Percentiles rank a stretch among this genome's conserved stretches.
phyloP scores from a whole-genome alignment of 2,329 filamentous ascomycete genomes.

The Diplodia scrobiculata region DNA sequence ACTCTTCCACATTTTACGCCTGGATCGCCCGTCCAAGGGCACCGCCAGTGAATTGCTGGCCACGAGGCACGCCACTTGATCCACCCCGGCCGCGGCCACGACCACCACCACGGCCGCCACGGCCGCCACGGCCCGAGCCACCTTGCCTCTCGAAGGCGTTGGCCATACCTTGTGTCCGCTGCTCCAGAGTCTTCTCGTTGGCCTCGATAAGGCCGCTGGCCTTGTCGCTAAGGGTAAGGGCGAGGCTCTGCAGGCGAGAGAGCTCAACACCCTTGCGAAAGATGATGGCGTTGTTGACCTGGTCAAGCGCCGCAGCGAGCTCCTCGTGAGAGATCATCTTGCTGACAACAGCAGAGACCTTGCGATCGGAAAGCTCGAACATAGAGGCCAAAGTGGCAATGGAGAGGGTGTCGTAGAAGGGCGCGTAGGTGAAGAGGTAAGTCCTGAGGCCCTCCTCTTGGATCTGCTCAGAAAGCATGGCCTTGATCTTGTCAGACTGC shows the following conservation, averaged over 20 bases:
- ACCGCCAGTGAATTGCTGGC: slow-evolving; percentile 79
- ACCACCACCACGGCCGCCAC: slow-evolving; percentile 61
- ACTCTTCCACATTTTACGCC: slow-evolving; percentile 41
- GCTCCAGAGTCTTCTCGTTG: slow-evolving; percentile 96
- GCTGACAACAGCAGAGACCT: slow-evolving; percentile 92
- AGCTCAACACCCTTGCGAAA: slow-evolving; percentile 99
- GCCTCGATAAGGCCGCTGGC: slow-evolving; percentile 92
- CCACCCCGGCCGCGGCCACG: slow-evolving; percentile 64
- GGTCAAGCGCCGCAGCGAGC: slow-evolving; percentile 91
- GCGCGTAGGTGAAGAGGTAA: slow-evolving; percentile 98
- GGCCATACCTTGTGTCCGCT: slow-evolving; percentile 91
- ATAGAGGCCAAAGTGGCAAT: slow-evolving; percentile 82
- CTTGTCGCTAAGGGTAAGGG: slow-evolving; percentile 93
- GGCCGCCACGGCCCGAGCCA: slow-evolving; percentile 68
- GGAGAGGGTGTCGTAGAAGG: slow-evolving; percentile 96
- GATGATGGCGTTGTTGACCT: slow-evolving; percentile 95
- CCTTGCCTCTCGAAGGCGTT: slow-evolving; percentile 95
- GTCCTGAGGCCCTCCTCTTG: slow-evolving; percentile 97
- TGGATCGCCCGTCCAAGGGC: slow-evolving; percentile 65
- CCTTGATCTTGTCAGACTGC: slow-evolving; percentile 88
- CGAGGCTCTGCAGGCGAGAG: slow-evolving; percentile 90
- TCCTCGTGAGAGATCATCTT: slow-evolving; percentile 99
- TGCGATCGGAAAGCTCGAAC: slow-evolving; percentile 91
- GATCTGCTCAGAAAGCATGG: slow-evolving; percentile 96
- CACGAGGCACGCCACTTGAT: slow-evolving; percentile 65